Percentiles rank a stretch among this genome's conserved stretches.
These are phyloP conservation scores for Kazachstania psychrophila DNA, from an alignment of 805 yeast species.

Conservation along the genomic window DNA sequence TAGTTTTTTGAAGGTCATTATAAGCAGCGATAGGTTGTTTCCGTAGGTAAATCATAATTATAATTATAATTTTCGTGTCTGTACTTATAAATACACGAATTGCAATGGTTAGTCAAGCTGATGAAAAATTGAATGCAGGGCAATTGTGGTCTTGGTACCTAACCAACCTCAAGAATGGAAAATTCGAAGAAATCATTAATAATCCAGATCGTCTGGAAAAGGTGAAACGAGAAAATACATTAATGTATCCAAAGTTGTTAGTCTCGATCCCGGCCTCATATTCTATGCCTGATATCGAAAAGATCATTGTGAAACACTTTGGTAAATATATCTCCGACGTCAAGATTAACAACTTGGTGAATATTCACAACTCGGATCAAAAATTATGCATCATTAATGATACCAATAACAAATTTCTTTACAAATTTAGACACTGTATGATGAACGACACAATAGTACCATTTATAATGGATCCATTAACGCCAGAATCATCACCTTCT, in stretches of 20 bases:
- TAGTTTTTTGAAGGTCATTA: too few relatives aligned
- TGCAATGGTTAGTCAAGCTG: too few relatives aligned
- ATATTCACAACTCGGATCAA: neutral
- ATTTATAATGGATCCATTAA: neutral
- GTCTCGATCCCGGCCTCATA: neutral
- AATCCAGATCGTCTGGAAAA: slow-evolving; percentile 12
- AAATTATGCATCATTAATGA: neutral
- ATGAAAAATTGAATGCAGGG: too few relatives aligned
- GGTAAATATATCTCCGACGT: neutral
- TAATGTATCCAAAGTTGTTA: slow-evolving; percentile 14
- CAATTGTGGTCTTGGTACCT: slow-evolving; percentile 32
- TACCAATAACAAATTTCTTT: slow-evolving; percentile 1
- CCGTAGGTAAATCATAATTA: too few relatives aligned
- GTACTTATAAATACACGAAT: too few relatives aligned
- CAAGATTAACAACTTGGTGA: neutral
- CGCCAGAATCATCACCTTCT: slow-evolving; percentile 2
- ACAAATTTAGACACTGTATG: neutral
- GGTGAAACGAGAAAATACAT: slow-evolving; percentile 10
- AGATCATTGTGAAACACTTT: neutral
- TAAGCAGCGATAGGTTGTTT: too few relatives aligned
- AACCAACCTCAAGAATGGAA: slow-evolving; percentile 25
- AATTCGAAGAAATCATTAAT: slow-evolving; percentile 26
- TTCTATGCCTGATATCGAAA: neutral
- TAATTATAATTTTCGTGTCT: too few relatives aligned
- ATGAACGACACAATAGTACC: neutral